Percentiles rank a stretch among this genome's conserved stretches.
phyloP scores from a whole-genome alignment of 2,329 filamentous ascomycete genomes.

The Trichoderma breve region DNA sequence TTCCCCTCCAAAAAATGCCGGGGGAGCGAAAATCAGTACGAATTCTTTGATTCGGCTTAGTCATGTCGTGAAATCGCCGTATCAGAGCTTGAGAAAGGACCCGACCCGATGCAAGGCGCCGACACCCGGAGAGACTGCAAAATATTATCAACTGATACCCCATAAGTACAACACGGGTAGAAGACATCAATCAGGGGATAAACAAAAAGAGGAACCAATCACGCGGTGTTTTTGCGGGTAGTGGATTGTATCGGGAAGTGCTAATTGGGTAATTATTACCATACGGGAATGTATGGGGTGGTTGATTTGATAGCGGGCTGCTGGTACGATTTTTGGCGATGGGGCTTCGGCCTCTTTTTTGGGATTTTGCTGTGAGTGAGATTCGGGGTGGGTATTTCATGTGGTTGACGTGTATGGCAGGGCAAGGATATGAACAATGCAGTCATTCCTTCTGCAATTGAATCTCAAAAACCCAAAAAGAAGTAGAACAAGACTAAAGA shows the following conservation, averaged over 20 bases:
- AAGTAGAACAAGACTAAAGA: not conserved
- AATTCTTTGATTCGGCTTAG: not conserved
- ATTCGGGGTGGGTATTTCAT: not conserved
- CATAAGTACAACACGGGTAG: not conserved
- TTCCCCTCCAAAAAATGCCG: not conserved
- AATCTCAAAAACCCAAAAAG: not conserved
- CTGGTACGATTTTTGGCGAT: not conserved
- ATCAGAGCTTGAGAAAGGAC: not conserved
- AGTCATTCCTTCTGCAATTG: not conserved
- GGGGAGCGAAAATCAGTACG: not conserved
- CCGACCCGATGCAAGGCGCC: slow-evolving; percentile 13
- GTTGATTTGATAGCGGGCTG: not conserved
- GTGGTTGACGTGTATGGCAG: not conserved
- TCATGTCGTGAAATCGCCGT: not conserved
- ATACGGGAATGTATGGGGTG: not conserved
- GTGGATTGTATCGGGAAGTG: not conserved
- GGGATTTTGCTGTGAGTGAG: not conserved
- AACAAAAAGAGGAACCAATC: not conserved
- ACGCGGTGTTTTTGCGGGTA: not conserved
- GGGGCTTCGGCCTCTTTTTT: not conserved
- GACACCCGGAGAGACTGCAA: not conserved
- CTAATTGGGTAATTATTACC: slow-evolving; percentile 16
- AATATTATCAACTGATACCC: not conserved
- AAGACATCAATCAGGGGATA: not conserved
- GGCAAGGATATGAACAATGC: not conserved